phyloP scores from a whole-genome alignment of 768 basidiomycete species.

The Tubosaeta sp. region DNA sequence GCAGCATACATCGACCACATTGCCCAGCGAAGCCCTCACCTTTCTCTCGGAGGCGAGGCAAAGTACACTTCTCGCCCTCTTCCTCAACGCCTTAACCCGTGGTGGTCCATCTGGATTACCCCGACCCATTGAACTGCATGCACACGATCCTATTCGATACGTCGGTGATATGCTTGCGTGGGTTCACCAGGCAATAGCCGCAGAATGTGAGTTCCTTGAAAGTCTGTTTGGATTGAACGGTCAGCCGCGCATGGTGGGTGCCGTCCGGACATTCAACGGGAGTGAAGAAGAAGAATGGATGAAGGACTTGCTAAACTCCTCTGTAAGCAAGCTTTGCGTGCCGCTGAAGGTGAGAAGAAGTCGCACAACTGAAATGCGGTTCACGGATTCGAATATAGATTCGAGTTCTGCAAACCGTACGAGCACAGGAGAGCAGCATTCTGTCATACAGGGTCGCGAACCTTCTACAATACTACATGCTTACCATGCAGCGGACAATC shows the following conservation, averaged over 20 bases:
- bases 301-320: slow-evolving; percentile 71
- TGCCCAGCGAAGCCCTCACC: slow-evolving; percentile 66
- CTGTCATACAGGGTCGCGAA: slow-evolving; percentile 91
- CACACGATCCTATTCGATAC: slow-evolving; percentile 95
- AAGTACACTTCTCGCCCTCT: slow-evolving; percentile 70
- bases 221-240: slow-evolving; percentile 68
- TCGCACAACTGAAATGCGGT: background rate
- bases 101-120: slow-evolving; percentile 83
- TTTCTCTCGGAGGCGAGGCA: slow-evolving; percentile 81
- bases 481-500: slow-evolving; percentile 91
- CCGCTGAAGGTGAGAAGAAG: slow-evolving; percentile 70
- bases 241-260: slow-evolving; percentile 64
- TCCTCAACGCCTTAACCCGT: slow-evolving; percentile 83
- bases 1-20: background rate
- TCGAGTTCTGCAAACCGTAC: slow-evolving; percentile 89
- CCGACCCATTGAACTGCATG: slow-evolving; percentile 94
- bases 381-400: slow-evolving; percentile 40
- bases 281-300: slow-evolving; percentile 78
- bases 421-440: slow-evolving; percentile 91
- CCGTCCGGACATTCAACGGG: slow-evolving; percentile 49
- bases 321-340: slow-evolving; percentile 77
- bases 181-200: slow-evolving; percentile 95
- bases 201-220: slow-evolving; percentile 92
- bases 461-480: slow-evolving; percentile 88
- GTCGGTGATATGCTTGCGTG: slow-evolving; percentile 98